phyloP scores from a whole-genome alignment of 805 yeast species.

The Hanseniaspora occidentalis region DNA sequence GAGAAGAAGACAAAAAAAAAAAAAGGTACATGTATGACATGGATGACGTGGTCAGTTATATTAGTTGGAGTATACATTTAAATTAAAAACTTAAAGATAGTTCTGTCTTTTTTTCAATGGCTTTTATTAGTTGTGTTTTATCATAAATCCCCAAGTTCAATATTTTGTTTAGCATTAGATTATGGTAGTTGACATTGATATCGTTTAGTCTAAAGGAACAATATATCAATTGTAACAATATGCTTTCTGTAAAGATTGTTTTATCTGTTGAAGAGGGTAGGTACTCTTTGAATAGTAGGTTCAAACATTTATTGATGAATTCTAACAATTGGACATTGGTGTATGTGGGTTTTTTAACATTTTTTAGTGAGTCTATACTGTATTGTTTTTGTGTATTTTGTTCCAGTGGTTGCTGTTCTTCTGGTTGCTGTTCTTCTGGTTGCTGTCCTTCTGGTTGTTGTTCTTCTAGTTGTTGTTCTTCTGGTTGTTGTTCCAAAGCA shows the following conservation, averaged over 20 bases:
- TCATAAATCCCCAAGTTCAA: slow-evolving; percentile 15
- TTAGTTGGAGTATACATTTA: too few relatives aligned
- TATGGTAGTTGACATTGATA: slow-evolving; percentile 21
- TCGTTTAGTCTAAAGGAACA: slow-evolving; percentile 73
- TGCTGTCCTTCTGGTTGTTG: slow-evolving; percentile 3
- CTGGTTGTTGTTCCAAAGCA: slow-evolving; percentile 15
- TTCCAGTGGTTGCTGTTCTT: background rate
- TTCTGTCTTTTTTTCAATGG: slow-evolving; percentile 22
- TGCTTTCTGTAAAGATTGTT: slow-evolving; percentile 40
- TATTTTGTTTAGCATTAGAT: slow-evolving; percentile 19
- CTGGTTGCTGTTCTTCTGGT: background rate
- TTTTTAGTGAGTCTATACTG: too few relatives aligned
- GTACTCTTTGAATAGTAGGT: slow-evolving; percentile 19
- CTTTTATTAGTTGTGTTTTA: slow-evolving; percentile 13
- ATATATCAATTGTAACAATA: slow-evolving; percentile 72
- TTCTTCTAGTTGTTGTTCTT: slow-evolving; percentile 15
- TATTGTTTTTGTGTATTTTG: too few relatives aligned
- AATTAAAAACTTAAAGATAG: slow-evolving; percentile 18
- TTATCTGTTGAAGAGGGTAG: slow-evolving; percentile 19
- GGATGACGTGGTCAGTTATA: slow-evolving; percentile 1
- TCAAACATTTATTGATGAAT: slow-evolving; percentile 22
- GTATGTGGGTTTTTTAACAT: slow-evolving; percentile 1
- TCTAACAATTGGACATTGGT: slow-evolving; percentile 16
- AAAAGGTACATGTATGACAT: background rate
- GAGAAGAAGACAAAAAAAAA: background rate